Percentiles rank a stretch among this genome's conserved stretches.
Evolutionary conservation across 805 yeast species (phyloP).

Genomic region (Yueomyces sp.): DNA sequence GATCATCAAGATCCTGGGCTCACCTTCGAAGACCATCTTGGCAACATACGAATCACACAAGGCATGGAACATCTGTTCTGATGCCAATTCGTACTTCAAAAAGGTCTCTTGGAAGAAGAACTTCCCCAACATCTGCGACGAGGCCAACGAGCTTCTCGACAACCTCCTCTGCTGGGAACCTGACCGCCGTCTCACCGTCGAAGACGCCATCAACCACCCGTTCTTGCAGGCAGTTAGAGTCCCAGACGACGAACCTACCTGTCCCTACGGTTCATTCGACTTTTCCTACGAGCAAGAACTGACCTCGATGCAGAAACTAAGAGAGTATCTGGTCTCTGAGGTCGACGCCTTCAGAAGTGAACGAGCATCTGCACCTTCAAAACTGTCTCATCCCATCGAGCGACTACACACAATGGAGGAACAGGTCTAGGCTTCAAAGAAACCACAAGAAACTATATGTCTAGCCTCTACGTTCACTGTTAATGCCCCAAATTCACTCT

Average conservation of each 20-base stretch:
- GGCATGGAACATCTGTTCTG: slow-evolving; percentile 34
- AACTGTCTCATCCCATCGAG: too few species aligned
- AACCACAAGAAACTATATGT: too few species aligned
- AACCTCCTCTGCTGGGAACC: slow-evolving; percentile 55
- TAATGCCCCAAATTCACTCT: too few species aligned
- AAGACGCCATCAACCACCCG: slow-evolving; percentile 42
- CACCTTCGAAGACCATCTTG: slow-evolving; percentile 42
- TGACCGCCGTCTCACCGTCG: slow-evolving; percentile 37
- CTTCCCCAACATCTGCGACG: slow-evolving; percentile 47
- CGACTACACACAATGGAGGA: too few species aligned
- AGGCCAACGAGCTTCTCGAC: slow-evolving; percentile 40
- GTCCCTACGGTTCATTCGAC: slow-evolving; percentile 37
- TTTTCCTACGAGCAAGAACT: slow-evolving; percentile 48
- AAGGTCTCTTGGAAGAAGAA: slow-evolving; percentile 36
- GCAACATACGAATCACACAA: slow-evolving; percentile 31
- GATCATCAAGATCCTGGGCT: slow-evolving; percentile 57
- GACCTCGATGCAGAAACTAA: slow-evolving; percentile 31
- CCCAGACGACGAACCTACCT: slow-evolving; percentile 39
- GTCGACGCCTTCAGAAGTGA: slow-evolving; percentile 35
- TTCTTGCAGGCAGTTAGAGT: slow-evolving; percentile 44
- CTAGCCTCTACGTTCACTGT: too few species aligned
- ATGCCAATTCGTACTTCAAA: slow-evolving; percentile 21
- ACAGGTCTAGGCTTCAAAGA: too few species aligned
- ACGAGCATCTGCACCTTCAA: not conserved
- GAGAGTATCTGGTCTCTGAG: slow-evolving; percentile 36